Evolutionary conservation across 2,329 filamentous ascomycete genomes (phyloP), one percentile per base, ranked within the genome.

Genomic region (Ploettnerulaceae sp.): DNA sequence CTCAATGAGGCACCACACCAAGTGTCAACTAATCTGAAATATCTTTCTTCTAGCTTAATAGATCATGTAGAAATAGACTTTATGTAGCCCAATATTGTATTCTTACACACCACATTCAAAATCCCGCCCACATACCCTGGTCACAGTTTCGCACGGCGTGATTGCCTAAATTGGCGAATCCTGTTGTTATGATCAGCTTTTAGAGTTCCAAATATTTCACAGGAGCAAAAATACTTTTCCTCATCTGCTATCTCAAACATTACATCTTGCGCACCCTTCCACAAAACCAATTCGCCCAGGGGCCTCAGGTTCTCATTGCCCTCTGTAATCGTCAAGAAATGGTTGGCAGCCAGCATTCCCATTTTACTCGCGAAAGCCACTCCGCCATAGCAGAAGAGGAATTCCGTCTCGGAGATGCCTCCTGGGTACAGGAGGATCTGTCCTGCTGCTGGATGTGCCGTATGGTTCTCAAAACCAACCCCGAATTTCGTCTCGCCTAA

Each of bases 281-380:
- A 60, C 12, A 60, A 34, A 6, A 59, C 58, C 35, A 50, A 21
- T 18, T 58, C 51, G 5, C 58, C 58, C 12, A 60, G 35, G 2
- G 36, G 33, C 17, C 38, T 51, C 35, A 60, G 21, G 21, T 59
- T 51, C 24, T 60, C 57, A 12, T 26, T 34, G 1, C 58, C 58
- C 22, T 59, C 55, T 18, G 33, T 53, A 15, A 60, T 48, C 11
- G 57, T 60, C 35, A 60, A 52, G 25, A 60, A 60, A 31, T 60
- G 57, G 49, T 58, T 59, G 8, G 49, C 58, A 3, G 58, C 58
- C 17, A 60, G 37, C 6, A 51, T 24, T 1, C 58, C 58, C 57
- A 59, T 59, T 22, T 59, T 60, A 38, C 55, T 58, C 1, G 55
- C 54, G 43, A 60, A 59, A 4, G 52, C 42, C 6, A 55, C 47